Base-by-base conservation (phyloP, 2,329 filamentous ascomycete species). In the Penicillium digitatum region DNA sequence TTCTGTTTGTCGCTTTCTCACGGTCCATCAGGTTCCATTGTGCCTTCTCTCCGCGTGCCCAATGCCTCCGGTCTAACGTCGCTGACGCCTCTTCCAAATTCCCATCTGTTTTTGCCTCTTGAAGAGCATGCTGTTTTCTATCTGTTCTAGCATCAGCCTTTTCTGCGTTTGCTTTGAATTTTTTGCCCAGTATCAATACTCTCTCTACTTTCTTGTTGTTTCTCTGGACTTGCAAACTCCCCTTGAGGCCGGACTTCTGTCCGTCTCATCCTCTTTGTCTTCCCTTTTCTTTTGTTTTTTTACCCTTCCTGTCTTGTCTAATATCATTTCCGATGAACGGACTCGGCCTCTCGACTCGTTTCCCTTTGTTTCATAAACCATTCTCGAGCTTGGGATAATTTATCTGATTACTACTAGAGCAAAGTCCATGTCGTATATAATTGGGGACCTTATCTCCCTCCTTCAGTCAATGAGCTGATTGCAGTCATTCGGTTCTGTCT, bases 131-230 rank as follows among this genome's bases (percentile, higher is more conserved):
- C 56, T 60, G 54, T 64, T 60, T 59, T 60, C 61, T 58, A 48
- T 60, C 32, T 55, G 47, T 65, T 62, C 43, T 56, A 64, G 62
- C 65, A 66, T 67, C 63, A 64, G 63, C 66, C 57, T 59, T 62
- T 59, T 31, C 48, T 57, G 40, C 57, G 58, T 62, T 40, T 56
- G 26, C 43, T 58, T 60, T 59, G 49, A 38, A 22, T 56, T 53
- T 51, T 54, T 48, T 43, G 48, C 39, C 49, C 26, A 52, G 50
- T 66, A 62, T 64, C 51, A 45, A 62, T 63, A 61, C 58, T 52
- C 48, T 59, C 58, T 52, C 48, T 59, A 55, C 55, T 53, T 57
- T 46, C 40, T 44, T 52, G 48, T 20, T 46, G 44, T 42, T 26
- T 37, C 39, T 34, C 40, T 47, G 47, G 24, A 39, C 43, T 51